Percentiles rank a stretch among this genome's conserved stretches.
Evolutionary conservation across 2,329 filamentous ascomycete genomes (phyloP).

Genomic region (Colletotrichum tabaci): DNA sequence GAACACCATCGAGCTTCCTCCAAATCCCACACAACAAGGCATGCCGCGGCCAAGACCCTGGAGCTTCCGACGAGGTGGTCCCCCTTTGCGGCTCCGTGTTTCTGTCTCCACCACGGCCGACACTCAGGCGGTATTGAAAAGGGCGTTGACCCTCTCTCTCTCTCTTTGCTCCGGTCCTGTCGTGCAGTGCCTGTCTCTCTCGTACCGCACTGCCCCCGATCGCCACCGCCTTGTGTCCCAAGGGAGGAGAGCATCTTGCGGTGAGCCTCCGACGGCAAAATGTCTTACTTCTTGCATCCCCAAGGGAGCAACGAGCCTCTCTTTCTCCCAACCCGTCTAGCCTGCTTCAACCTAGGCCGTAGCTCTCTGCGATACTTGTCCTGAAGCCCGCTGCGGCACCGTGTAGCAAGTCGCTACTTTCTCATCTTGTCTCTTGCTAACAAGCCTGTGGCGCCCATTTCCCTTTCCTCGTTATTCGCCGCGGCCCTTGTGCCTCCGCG

Average conservation of each 20-base stretch:
- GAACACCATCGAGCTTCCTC: not conserved
- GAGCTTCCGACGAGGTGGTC: not conserved
- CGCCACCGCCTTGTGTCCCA: constrained; percentile 18
- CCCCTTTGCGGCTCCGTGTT: constrained; percentile 20
- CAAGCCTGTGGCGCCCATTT: not conserved
- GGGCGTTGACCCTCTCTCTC: not conserved
- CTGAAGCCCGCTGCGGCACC: constrained; percentile 16
- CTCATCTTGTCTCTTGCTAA: constrained; percentile 20
- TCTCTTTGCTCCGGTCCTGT: too few species aligned
- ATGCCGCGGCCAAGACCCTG: constrained; percentile 6
- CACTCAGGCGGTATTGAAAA: constrained; percentile 1
- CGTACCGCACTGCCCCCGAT: not conserved
- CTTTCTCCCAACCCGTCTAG: constrained; percentile 14
- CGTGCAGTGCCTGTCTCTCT: not conserved
- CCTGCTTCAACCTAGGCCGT: constrained; percentile 29
- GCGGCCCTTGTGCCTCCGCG: constrained; percentile 6
- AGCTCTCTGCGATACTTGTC: constrained; percentile 20
- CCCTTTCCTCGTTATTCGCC: not conserved
- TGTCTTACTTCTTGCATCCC: constrained; percentile 34
- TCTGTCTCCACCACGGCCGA: constrained; percentile 20
- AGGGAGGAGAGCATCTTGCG: constrained; percentile 26
- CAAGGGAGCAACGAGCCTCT: constrained; percentile 13
- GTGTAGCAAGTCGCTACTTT: constrained; percentile 37
- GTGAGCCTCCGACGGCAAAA: constrained; percentile 28
- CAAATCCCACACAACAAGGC: not conserved